These are phyloP conservation scores for Aspergillus cristatus DNA, from an alignment of 495 filamentous ascomycete genomes.

Conservation along the genomic window DNA sequence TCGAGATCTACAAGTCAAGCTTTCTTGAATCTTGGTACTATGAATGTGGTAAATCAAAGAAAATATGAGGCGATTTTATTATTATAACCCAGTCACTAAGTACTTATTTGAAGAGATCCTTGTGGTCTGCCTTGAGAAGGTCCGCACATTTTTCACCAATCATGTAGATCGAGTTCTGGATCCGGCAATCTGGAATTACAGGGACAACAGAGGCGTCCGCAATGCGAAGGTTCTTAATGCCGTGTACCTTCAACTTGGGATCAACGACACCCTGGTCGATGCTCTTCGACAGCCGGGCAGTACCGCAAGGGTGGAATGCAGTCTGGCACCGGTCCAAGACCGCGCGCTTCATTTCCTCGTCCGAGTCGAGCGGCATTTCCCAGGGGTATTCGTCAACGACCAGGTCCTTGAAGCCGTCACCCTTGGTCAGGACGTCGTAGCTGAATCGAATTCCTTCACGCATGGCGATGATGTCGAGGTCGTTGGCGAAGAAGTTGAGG, in stretches of 20 bases:
- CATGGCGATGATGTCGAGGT: conserved; percentile 48
- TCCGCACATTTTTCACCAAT: conserved; percentile 42
- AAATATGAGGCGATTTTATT: neutral
- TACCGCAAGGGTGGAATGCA: conserved; percentile 41
- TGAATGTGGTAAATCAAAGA: neutral
- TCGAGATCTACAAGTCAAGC: too few species aligned
- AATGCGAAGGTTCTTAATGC: conserved; percentile 42
- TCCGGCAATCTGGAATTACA: conserved; percentile 31
- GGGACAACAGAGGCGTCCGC: conserved; percentile 34
- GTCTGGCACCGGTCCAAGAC: conserved; percentile 51
- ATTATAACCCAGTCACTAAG: neutral
- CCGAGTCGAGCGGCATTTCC: conserved; percentile 47
- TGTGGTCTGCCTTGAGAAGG: conserved; percentile 23
- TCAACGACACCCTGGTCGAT: conserved; percentile 48
- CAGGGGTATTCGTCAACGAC: conserved; percentile 47
- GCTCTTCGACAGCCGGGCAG: conserved; percentile 40
- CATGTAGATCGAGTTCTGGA: conserved; percentile 46
- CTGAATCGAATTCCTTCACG: conserved; percentile 46
- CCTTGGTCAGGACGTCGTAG: conserved; percentile 46
- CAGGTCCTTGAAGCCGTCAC: conserved; percentile 50
- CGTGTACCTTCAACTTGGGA: conserved; percentile 42
- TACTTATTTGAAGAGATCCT: conserved; percentile 17
- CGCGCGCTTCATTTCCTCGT: conserved; percentile 46
- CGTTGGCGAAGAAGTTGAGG: conserved; percentile 49
- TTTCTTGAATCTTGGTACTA: too few species aligned